Base-by-base conservation (phyloP, 2,329 filamentous ascomycete genomes). In the Orbilia blumenaviensis region DNA sequence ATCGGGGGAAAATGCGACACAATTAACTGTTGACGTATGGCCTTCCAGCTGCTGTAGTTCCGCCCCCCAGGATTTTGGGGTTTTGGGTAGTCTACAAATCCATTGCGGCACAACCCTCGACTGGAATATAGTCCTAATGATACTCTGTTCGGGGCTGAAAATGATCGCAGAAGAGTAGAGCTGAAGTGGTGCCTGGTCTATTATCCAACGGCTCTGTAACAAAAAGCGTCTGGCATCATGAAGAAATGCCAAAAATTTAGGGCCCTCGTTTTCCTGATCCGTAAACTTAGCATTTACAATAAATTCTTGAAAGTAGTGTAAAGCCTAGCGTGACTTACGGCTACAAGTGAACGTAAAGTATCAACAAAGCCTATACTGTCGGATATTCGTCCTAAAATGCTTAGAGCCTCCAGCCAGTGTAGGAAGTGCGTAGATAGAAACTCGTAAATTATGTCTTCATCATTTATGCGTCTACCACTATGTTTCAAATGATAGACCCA, bases 1-100 rank as follows among this genome's bases (percentile, higher is more conserved):
- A 52, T 81, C 79, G 5, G 69, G 78, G 6, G 80, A 81, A 68
- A 82, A 82, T 2, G 78, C 79, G 29, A 81, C 72, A 16, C 68
- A 52, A 3, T 8, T 62, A 46, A 82, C 77, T 5, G 12, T 14
- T 4, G 18, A n/a, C 5, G 1, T n/a, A 18, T 61, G 56, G 7
- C 56, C 36, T 9, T 44, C n/a, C 34, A 58, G n/a, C 14, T 12
- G 18, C 14, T 58, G 27, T n/a, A 52, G 46, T 1, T 9, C 7
- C 14, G 23, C 21, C 27, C 32, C 46, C 46, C 46, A 52, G 27
- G 27, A 10, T n/a, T n/a, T 10, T 1, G 1, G 5, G 32, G 32
- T 25, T 32, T 16, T 29, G 10, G 46, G 27, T 7, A 52, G 14
- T 3, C n/a, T 10, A 32, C 46, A 23, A 52, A 52, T 12, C 21